Base-by-base conservation (phyloP, 768 basidiomycete species). In the Sutorius australiensis region DNA sequence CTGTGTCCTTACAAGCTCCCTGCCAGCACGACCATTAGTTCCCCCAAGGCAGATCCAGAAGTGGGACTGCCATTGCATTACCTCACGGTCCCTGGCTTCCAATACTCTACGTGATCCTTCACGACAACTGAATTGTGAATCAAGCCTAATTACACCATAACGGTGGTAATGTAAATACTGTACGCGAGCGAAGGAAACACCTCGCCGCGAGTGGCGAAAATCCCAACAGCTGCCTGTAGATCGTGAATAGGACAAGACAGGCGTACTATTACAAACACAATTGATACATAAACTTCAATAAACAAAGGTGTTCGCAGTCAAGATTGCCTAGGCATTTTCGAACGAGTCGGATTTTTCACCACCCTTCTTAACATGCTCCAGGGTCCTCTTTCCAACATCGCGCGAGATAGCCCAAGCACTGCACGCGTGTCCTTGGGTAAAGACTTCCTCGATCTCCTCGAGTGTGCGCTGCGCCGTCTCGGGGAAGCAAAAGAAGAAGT, bases 401-500 rank as follows among this genome's bases (percentile, higher is more conserved):
- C 77, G 76, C 36, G 75, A 74, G 56, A 88, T 77, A 55, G 77
- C 78, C 88, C 89, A 90, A 6, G 89, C 87, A 16, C 81, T 75
- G 70, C 85, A 90, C 31, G 69, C 64, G 59, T 90, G 81, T 0
- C 86, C 86, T 59, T 83, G 80, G 6, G 73, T 70, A 73, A 91
- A 90, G 57, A 90, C 80, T 6, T 84, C 87, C 64, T 91, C 89
- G 38, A 90, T 77, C 67, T 91, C 88, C 68, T 91, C 89, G 9
- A 91, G 78, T 3, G 84, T 80, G 0, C 86, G 77, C 5, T 82
- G 82, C 13, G 82, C 82, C 3, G 87, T 88, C 69, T 90, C 89
- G 12, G 87, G 89, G 77, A 80, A 90, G 77, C 85, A 84, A 78
- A 90, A 89, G 62, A 85, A 73, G 54, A 89, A 74, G 60, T 89